phyloP scores from a whole-genome alignment of 73 alveolate species.

The Blepharisma japonicum region DNA sequence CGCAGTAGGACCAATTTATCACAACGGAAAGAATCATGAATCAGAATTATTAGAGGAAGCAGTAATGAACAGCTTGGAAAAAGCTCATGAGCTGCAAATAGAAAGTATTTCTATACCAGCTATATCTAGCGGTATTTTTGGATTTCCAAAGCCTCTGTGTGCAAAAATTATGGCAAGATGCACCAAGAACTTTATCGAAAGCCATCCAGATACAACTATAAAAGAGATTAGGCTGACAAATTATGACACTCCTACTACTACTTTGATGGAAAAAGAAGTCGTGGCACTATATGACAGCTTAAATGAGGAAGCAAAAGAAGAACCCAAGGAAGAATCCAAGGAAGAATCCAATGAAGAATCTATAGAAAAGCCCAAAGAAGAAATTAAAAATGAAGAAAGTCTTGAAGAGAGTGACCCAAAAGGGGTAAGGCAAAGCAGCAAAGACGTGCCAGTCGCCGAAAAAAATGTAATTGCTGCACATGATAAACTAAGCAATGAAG shows the following conservation, averaged over 20 bases:
- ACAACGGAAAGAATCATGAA: conserved; percentile 33
- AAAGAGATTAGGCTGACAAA: conserved; percentile 31
- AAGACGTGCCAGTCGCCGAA: too few species aligned
- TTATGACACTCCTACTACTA: conserved; percentile 21
- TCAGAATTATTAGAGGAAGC: conserved; percentile 24
- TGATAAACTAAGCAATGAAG: too few species aligned
- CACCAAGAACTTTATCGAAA: conserved; percentile 31
- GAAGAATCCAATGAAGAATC: too few species aligned
- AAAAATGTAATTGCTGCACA: too few species aligned
- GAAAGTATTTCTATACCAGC: conserved; percentile 66
- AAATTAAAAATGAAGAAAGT: too few species aligned
- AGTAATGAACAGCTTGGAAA: conserved; percentile 11
- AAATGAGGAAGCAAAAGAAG: too few species aligned
- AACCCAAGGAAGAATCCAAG: too few species aligned
- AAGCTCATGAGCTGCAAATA: conserved; percentile 32
- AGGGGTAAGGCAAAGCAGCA: too few species aligned
- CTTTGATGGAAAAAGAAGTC: conserved; percentile 20
- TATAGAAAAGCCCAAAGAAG: too few species aligned
- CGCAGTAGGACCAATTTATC: conserved; percentile 88
- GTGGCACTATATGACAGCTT: neutral
- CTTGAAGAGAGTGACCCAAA: too few species aligned
- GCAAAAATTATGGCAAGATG: conserved; percentile 38
- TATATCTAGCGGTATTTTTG: conserved; percentile 66
- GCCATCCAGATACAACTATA: neutral
- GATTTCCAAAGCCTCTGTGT: conserved; percentile 59